A percentile compares a stretch with the other conserved stretches of the same genome.
Evolutionary conservation across 257 asterid genomes (phyloP).

Genomic region (Nicotiana tomentosiformis): DNA sequence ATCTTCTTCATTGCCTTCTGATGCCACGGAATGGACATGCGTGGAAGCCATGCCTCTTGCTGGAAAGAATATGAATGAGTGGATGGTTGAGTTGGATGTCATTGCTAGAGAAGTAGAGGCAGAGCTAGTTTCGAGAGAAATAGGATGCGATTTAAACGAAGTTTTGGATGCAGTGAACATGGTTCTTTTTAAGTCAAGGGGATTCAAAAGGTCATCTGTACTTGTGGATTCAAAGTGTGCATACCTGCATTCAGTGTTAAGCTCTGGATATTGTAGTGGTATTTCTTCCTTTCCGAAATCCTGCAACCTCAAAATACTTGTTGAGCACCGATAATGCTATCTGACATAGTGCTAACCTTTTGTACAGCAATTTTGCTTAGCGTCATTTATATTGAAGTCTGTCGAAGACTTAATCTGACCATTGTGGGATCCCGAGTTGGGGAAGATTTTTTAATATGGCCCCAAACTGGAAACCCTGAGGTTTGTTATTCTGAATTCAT

Average conservation of each 20-base stretch:
- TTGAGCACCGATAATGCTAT: neutral
- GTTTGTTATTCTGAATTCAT: slow-evolving; percentile 27
- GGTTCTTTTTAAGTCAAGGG: slow-evolving; percentile 65
- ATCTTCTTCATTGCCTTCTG: slow-evolving; percentile 22
- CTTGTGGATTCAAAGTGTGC: slow-evolving; percentile 71
- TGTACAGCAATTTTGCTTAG: slow-evolving; percentile 85
- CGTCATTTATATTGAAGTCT: slow-evolving; percentile 91
- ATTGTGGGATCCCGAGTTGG: slow-evolving; percentile 97
- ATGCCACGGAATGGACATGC: slow-evolving; percentile 37
- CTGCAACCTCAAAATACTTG: neutral
- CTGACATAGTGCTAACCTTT: slow-evolving; percentile 15
- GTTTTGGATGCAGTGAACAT: slow-evolving; percentile 83
- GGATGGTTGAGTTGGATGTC: slow-evolving; percentile 72
- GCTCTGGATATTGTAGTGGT: slow-evolving; percentile 77
- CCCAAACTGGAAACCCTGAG: slow-evolving; percentile 89
- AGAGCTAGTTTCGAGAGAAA: slow-evolving; percentile 72
- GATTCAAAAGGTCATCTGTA: slow-evolving; percentile 73
- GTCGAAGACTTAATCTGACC: slow-evolving; percentile 79
- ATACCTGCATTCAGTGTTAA: slow-evolving; percentile 79
- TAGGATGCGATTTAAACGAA: slow-evolving; percentile 73
- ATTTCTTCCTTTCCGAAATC: slow-evolving; percentile 4
- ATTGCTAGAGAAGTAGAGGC: slow-evolving; percentile 89
- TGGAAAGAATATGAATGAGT: slow-evolving; percentile 63
- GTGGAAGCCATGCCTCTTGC: slow-evolving; percentile 68
- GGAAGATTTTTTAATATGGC: slow-evolving; percentile 98